Evolutionary conservation across 371 early-diverging fungal genomes (phyloP).

Genomic region (Rhizopus delemar): DNA sequence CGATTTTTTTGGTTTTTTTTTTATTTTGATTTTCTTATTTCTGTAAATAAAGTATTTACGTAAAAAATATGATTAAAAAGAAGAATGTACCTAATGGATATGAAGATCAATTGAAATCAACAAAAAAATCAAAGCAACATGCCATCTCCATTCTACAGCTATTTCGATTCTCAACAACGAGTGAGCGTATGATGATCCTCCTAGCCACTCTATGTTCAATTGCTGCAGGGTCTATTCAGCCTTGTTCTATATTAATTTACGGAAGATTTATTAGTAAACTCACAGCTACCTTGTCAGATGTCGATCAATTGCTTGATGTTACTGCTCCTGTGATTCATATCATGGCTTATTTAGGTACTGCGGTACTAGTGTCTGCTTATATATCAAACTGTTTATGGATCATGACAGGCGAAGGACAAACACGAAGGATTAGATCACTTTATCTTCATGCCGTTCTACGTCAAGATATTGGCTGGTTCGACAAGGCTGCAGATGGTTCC

Average conservation of each 20-base stretch:
- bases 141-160: conserved; percentile 31
- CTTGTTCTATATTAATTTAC: conserved; percentile 38
- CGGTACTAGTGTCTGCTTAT: conserved; percentile 30
- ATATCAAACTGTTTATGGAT: conserved; percentile 40
- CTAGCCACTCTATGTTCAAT: conserved; percentile 27
- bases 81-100: not conserved
- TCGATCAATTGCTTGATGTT: conserved; percentile 9
- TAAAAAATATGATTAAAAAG: not conserved
- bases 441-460: conserved; percentile 74
- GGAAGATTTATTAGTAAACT: conserved; percentile 31
- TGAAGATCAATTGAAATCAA: not conserved
- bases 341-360: conserved; percentile 42
- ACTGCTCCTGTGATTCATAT: conserved; percentile 29
- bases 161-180: conserved; percentile 37
- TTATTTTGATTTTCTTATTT: not conserved
- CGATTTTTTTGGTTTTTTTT: not conserved
- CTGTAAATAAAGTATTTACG: not conserved
- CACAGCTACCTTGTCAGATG: not conserved
- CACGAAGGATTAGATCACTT: conserved; percentile 36
- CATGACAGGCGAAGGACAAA: conserved; percentile 34
- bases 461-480: conserved; percentile 90
- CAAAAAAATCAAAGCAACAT: conserved; percentile 29
- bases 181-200: conserved; percentile 27
- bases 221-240: conserved; percentile 38
- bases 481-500: conserved; percentile 63